Evolutionary conservation across 345 rosid genomes (phyloP).

Genomic region (Carallia pectinifolia): DNA sequence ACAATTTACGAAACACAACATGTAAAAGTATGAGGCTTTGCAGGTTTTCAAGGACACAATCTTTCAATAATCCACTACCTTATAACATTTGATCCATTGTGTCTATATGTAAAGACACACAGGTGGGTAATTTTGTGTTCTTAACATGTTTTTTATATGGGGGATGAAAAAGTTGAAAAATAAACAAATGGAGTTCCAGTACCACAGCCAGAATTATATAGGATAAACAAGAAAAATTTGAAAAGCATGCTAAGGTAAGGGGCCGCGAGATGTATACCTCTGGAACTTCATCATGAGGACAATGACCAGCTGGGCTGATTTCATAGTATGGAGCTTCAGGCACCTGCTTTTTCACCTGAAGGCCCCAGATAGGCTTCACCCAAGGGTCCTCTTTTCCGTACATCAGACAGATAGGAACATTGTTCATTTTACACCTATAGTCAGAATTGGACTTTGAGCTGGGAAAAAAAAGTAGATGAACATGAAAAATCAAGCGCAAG

Average conservation of each 20-base stretch:
- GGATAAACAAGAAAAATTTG: not conserved
- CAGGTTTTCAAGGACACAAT: no score
- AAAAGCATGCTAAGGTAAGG: not conserved
- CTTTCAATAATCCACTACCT: no score
- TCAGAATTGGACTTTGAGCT: conserved; percentile 7
- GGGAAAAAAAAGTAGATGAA: not conserved
- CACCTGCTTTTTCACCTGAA: conserved; percentile 62
- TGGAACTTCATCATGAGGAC: conserved; percentile 99
- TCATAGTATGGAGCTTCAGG: conserved; percentile 84
- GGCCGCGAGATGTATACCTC: conserved; percentile 50
- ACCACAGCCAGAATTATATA: not conserved
- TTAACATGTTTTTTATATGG: no score
- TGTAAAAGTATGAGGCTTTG: no score
- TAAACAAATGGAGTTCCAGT: not conserved
- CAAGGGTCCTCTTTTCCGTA: conserved; percentile 98
- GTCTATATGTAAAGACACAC: no score
- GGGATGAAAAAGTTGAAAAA: no score
- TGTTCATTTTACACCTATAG: conserved; percentile 56
- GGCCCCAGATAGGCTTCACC: conserved; percentile 95
- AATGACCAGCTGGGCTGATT: conserved; percentile 98
- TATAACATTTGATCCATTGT: no score
- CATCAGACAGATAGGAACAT: conserved; percentile 70
- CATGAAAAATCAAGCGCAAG: not conserved
- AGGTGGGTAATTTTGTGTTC: no score
- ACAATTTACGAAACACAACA: no score